Evolutionary conservation across 345 rosid genomes (phyloP).

Genomic region (Raphanus sativus): DNA sequence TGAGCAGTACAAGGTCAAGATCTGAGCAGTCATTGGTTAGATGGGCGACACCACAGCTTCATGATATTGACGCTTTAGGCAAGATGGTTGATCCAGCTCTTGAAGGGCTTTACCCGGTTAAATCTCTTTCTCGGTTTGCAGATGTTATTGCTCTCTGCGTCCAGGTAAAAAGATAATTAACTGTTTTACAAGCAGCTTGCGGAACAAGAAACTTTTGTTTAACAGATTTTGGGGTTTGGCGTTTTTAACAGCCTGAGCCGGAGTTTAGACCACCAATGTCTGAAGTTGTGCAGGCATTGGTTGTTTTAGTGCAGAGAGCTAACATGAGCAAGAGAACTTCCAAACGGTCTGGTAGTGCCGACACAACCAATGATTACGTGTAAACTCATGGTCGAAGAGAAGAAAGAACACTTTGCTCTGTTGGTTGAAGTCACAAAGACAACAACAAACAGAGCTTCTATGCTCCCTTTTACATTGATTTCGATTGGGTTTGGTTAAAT

Average conservation of each 20-base stretch:
- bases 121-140: constrained; percentile 95
- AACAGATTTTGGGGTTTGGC: neutral
- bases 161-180: constrained; percentile 60
- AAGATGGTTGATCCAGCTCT: constrained; percentile 97
- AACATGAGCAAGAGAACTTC: constrained; percentile 96
- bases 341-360: constrained; percentile 30
- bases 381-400: constrained; percentile 13
- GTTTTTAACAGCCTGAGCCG: constrained; percentile 73
- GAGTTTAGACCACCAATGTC: constrained; percentile 98
- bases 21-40: constrained; percentile 91
- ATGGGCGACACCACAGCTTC: constrained; percentile 99
- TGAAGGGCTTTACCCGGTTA: constrained; percentile 89
- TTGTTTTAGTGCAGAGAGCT: constrained; percentile 87
- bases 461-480: neutral
- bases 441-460: neutral
- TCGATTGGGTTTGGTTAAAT: neutral
- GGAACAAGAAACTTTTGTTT: neutral
- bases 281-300: constrained; percentile 91
- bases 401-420: constrained; percentile 3
- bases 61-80: constrained; percentile 88
- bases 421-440: neutral
- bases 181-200: neutral
- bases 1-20: constrained; percentile 79
- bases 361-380: constrained; percentile 38
- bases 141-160: constrained; percentile 97